Conservation (phyloP, 177 flowering plant genomes). For the Tripterygium wilfordii region DNA sequence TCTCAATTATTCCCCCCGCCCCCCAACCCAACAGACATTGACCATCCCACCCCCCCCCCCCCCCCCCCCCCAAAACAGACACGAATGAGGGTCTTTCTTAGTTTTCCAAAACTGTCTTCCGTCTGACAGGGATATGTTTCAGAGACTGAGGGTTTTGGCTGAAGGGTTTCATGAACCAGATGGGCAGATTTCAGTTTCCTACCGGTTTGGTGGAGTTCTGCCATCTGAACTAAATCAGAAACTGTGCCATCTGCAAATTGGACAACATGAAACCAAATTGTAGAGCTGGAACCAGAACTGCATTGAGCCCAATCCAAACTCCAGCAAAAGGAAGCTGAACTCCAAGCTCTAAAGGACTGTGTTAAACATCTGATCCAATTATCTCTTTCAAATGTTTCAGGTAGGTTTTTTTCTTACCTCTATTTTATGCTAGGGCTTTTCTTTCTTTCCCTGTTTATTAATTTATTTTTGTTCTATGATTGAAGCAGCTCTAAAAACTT, state of each 20-base stretch:
- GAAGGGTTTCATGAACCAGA: slow-evolving; percentile 12
- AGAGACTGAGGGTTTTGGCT: slow-evolving; percentile 20
- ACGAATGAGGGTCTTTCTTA: not conserved
- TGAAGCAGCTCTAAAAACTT: too few relatives aligned
- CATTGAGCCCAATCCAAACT: slow-evolving; percentile 42
- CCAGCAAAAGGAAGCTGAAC: slow-evolving; percentile 60
- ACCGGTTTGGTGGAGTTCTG: slow-evolving; percentile 34
- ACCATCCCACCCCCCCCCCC: too few relatives aligned
- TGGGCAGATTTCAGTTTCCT: slow-evolving; percentile 13
- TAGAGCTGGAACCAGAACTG: slow-evolving; percentile 51
- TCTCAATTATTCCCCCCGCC: not conserved
- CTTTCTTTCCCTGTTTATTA: not conserved
- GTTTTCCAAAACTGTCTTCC: not conserved
- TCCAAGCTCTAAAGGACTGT: slow-evolving; percentile 53
- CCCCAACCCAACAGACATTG: not conserved
- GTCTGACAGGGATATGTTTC: not conserved
- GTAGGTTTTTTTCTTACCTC: slow-evolving; percentile 16
- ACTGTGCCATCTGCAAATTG: slow-evolving; percentile 49
- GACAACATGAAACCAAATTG: slow-evolving; percentile 60
- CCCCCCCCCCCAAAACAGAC: too few relatives aligned
- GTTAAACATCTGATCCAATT: slow-evolving; percentile 48
- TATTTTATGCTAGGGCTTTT: not conserved
- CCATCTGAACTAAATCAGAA: slow-evolving; percentile 53
- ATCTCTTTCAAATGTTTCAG: slow-evolving; percentile 40
- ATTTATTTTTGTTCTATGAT: not conserved